These are phyloP conservation scores for Crotalaria pallida DNA, from an alignment of 306 rosid genomes.

Conservation along the genomic window DNA sequence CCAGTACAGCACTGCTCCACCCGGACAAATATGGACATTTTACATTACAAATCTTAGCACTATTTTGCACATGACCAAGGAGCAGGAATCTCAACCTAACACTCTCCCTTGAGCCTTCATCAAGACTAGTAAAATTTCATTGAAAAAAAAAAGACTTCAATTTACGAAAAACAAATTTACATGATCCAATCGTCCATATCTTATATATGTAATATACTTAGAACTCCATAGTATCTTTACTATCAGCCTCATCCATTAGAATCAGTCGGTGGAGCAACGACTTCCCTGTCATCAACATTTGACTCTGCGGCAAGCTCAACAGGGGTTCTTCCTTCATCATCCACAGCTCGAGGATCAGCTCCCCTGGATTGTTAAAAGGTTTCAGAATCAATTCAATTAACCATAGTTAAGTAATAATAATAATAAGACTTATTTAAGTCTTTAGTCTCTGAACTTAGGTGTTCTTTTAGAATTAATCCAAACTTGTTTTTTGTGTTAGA, in stretches of 20 bases:
- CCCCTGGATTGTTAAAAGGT: constrained; percentile 59
- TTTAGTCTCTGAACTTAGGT: too few relatives aligned
- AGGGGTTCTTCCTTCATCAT: constrained; percentile 83
- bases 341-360: constrained; percentile 77
- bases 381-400: constrained; percentile 15
- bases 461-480: too few relatives aligned
- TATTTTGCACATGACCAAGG: constrained; percentile 48
- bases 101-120: constrained; percentile 49
- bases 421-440: too few relatives aligned
- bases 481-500: too few relatives aligned
- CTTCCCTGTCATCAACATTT: constrained; percentile 55
- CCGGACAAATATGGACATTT: constrained; percentile 53
- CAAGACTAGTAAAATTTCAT: constrained; percentile 36
- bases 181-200: constrained; percentile 51
- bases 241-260: constrained; percentile 54
- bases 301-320: constrained; percentile 63
- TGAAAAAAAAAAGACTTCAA: constrained; percentile 26
- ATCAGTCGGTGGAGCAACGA: constrained; percentile 55
- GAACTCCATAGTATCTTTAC: constrained; percentile 13
- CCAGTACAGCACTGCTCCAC: constrained; percentile 32
- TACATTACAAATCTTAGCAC: constrained; percentile 44
- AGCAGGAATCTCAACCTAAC: constrained; percentile 68
- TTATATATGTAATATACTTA: constrained; percentile 33
- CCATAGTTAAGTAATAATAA: neutral
- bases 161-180: constrained; percentile 58